Evolutionary conservation across 495 filamentous ascomycete species (phyloP), one percentile per base, ranked within the genome.

Genomic region (Penicillium coffeae): DNA sequence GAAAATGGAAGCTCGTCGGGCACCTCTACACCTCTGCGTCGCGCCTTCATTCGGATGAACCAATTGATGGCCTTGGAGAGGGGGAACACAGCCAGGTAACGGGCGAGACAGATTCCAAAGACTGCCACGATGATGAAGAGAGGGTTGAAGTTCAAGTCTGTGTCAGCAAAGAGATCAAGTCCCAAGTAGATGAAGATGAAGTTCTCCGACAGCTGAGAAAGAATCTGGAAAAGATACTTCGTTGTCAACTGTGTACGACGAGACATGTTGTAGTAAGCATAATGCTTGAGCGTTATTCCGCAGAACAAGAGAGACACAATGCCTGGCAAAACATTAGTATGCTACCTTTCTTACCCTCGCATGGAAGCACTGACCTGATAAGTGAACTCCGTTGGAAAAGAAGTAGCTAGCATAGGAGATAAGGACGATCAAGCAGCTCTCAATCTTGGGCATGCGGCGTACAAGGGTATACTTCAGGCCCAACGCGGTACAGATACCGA

Each of bases 221-320:
- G 83, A 41, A 96, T 85, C 67, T 93, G 88, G 73, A 98, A 98
- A 20, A 96, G 79, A 71, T 95, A 98, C 65, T 98, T 98, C 45
- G 94, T 98, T 14, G 93, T 96, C 57, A 98, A 80, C 62, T 98
- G 93, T 16, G 94, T 96, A 36, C 93, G 86, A 36, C 93, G 85
- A 21, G 93, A 98, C 93, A 98, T 98, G 72, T 98, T 98, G 74
- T 96, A 96, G 73, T 98, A 98, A 35, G 93, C 93, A 60, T 98
- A 97, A 65, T 98, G 93, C 65, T 98, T 98, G 27, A 98, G 77
- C 7, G 93, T 96, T 50, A 98, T 98, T 22, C 93, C 93, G 66
- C 94, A 97, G 73, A 98, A 97, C 9, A 98, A 74, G 47, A 98
- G 78, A 14, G 93, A 93, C 45, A 98, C 93, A 56, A 98, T 98